phyloP scores from a whole-genome alignment of 2,329 filamentous ascomycete genomes.

The Arachnopeziza araneosa region DNA sequence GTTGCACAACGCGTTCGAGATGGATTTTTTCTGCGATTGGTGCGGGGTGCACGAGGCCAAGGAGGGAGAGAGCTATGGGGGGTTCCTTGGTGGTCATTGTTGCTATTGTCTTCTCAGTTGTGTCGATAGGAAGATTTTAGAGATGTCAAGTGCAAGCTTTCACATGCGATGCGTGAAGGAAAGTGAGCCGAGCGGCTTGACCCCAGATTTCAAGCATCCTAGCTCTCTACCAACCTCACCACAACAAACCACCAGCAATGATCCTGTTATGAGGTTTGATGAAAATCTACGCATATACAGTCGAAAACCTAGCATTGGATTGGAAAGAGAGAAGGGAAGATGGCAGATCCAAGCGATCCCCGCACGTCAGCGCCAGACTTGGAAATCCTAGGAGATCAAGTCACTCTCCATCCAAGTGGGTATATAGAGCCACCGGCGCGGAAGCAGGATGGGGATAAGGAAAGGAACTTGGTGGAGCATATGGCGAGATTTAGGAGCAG shows the following conservation, averaged over 20 bases:
- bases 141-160: neutral
- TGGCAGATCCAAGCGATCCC: conserved; percentile 30
- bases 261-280: conserved; percentile 11
- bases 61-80: conserved; percentile 53
- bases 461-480: conserved; percentile 70
- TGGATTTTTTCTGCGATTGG: conserved; percentile 67
- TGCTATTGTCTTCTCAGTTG: neutral
- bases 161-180: neutral
- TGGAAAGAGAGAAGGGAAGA: conserved; percentile 20
- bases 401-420: conserved; percentile 69
- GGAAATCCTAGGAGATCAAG: conserved; percentile 67
- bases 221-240: neutral
- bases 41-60: conserved; percentile 73
- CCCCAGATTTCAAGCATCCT: conserved; percentile 9
- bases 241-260: conserved; percentile 5
- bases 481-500: conserved; percentile 80
- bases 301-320: neutral
- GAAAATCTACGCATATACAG: neutral
- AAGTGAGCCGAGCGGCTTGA: neutral
- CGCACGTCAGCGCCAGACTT: conserved; percentile 64
- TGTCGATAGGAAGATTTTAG: neutral
- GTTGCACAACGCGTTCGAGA: conserved; percentile 75
- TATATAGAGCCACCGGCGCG: conserved; percentile 48
- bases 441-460: conserved; percentile 47
- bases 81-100: conserved; percentile 18